Conservation (phyloP, 2,329 filamentous ascomycete genomes). For the Alternaria arbusti region DNA sequence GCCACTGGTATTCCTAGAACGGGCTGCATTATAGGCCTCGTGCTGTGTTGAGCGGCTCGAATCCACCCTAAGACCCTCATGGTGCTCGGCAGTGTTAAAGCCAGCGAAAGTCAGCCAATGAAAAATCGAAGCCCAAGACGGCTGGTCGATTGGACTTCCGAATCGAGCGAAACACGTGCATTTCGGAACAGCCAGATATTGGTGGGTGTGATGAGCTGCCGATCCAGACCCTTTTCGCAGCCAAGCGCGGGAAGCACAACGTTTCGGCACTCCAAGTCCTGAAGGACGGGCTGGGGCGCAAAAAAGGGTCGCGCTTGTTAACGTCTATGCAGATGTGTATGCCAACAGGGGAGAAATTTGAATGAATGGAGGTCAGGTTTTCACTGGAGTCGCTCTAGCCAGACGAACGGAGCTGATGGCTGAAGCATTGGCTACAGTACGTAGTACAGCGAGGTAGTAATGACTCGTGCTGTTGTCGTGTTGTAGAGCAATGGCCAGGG, state of each 20-base stretch:
- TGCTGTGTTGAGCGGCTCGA: conserved; percentile 17
- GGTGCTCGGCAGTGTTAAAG: conserved; percentile 2
- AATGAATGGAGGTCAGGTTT: neutral
- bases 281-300: conserved; percentile 1
- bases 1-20: conserved; percentile 1
- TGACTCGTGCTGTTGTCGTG: conserved; percentile 9
- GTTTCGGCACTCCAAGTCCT: conserved; percentile 10
- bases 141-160: conserved; percentile 16
- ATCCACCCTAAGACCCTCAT: conserved; percentile 14
- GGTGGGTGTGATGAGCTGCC: conserved; percentile 38
- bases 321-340: neutral
- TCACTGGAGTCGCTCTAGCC: neutral
- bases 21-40: conserved; percentile 12
- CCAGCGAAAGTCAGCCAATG: conserved; percentile 30
- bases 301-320: conserved; percentile 15
- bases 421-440: neutral
- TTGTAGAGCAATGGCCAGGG: conserved; percentile 23
- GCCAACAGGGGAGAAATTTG: neutral
- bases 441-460: neutral
- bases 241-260: conserved; percentile 31
- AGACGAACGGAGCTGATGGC: neutral
- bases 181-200: conserved; percentile 31
- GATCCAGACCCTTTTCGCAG: conserved; percentile 23
- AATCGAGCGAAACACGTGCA: conserved; percentile 20
- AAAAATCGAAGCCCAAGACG: conserved; percentile 3